These are phyloP conservation scores for Pilaira anomala DNA, from an alignment of 192 early-diverging fungal genomes.

Conservation along the genomic window DNA sequence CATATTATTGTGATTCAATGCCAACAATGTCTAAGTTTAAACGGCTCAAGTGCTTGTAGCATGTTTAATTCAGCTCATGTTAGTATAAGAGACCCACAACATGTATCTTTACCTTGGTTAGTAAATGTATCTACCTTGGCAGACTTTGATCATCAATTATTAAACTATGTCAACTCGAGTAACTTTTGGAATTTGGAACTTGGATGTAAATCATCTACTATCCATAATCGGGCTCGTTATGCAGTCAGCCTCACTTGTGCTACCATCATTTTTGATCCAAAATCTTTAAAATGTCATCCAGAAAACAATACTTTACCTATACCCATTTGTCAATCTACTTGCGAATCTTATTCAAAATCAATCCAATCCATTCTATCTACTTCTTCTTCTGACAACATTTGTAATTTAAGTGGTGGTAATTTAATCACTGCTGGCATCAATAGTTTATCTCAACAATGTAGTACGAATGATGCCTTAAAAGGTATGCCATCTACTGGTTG, in stretches of 20 bases:
- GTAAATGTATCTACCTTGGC: conserved; percentile 10
- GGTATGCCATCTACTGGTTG: conserved; percentile 3
- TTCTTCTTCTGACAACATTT: no score
- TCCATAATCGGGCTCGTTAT: conserved; percentile 11
- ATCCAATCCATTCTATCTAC: not conserved
- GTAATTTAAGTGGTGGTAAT: no score
- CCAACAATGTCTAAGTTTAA: conserved; percentile 20
- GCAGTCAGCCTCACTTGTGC: conserved; percentile 9
- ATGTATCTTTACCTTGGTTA: conserved; percentile 17
- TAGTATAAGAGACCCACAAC: conserved; percentile 1
- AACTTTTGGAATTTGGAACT: not conserved
- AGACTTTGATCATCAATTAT: conserved; percentile 10
- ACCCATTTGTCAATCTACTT: conserved; percentile 16
- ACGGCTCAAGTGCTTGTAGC: conserved; percentile 7
- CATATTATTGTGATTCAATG: not conserved
- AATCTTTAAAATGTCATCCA: not conserved
- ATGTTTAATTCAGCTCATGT: conserved; percentile 2
- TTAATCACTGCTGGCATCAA: not conserved
- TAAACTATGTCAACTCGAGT: conserved; percentile 5
- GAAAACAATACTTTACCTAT: conserved; percentile 4
- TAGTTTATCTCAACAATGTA: conserved; percentile 1
- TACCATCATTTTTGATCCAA: not conserved
- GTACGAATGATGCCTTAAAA: not conserved
- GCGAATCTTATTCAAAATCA: not conserved
- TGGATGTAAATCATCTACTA: not conserved